These are phyloP conservation scores for Pleurotus sapidus DNA, from an alignment of 768 basidiomycete species.

Conservation along the genomic window DNA sequence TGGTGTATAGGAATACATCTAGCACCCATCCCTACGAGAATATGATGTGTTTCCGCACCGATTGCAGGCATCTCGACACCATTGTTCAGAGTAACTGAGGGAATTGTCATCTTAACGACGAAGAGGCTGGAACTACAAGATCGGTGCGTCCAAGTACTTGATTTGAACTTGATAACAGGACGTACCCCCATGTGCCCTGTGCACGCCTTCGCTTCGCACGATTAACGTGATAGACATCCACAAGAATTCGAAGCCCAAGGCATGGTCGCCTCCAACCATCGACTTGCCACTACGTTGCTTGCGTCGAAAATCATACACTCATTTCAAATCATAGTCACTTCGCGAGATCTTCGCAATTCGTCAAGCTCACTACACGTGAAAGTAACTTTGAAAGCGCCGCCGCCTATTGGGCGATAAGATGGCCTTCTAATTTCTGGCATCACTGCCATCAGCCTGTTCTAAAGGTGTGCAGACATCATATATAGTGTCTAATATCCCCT, in stretches of 20 bases:
- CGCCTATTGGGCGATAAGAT: conserved; percentile 1
- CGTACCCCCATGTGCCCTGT: too few species aligned
- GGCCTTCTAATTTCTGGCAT: neutral
- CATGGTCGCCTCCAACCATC: too few species aligned
- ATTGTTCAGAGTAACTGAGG: neutral
- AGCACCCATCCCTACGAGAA: neutral
- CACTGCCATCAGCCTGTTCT: neutral
- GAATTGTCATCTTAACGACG: neutral
- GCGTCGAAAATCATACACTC: too few species aligned
- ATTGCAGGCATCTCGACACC: conserved; percentile 1
- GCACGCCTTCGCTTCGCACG: too few species aligned
- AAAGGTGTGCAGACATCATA: neutral
- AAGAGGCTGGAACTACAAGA: too few species aligned
- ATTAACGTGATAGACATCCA: too few species aligned
- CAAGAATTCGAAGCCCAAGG: too few species aligned
- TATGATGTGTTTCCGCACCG: neutral
- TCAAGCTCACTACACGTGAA: neutral
- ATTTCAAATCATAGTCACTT: too few species aligned
- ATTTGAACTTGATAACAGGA: too few species aligned
- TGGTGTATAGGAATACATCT: conserved; percentile 10
- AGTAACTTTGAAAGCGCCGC: neutral
- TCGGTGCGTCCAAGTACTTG: too few species aligned
- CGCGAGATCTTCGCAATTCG: too few species aligned
- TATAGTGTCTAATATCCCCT: neutral
- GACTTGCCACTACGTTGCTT: too few species aligned